A percentile compares a stretch with the other conserved stretches of the same genome.
Evolutionary conservation across 768 basidiomycete species (phyloP).

Genomic region (Boletus tylopilopsis): DNA sequence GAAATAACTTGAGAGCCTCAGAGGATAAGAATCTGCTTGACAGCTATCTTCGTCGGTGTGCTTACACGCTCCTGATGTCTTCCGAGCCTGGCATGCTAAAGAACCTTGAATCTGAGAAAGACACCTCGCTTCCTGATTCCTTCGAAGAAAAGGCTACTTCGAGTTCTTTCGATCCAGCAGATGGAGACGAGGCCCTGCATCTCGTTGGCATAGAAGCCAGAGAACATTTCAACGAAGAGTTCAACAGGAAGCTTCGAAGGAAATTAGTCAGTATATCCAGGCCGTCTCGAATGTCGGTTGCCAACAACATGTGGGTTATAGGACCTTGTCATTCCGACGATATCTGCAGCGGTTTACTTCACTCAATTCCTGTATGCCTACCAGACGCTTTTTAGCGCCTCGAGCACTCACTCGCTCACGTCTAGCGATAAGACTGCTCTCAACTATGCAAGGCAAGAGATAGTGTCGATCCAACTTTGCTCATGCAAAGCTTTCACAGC

Average conservation of each 20-base stretch:
- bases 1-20: slow-evolving; percentile 1
- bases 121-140: slow-evolving; percentile 5
- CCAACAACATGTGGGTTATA: slow-evolving; percentile 11
- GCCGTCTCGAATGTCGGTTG: neutral
- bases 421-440: slow-evolving; percentile 64
- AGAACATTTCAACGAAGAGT: slow-evolving; percentile 56
- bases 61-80: slow-evolving; percentile 17
- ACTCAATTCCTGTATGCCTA: slow-evolving; percentile 55
- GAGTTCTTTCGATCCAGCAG: slow-evolving; percentile 32
- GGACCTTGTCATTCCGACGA: slow-evolving; percentile 51
- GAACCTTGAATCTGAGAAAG: slow-evolving; percentile 14
- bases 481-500: slow-evolving; percentile 27
- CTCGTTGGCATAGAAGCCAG: slow-evolving; percentile 54
- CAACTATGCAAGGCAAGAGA: slow-evolving; percentile 60
- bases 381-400: neutral
- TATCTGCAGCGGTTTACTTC: slow-evolving; percentile 65
- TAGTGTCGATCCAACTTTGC: too few relatives aligned
- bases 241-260: slow-evolving; percentile 50
- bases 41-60: neutral
- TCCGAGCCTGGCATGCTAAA: slow-evolving; percentile 9
- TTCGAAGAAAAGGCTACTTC: slow-evolving; percentile 34
- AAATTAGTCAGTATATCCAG: slow-evolving; percentile 46
- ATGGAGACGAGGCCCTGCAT: slow-evolving; percentile 59
- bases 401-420: slow-evolving; percentile 1
- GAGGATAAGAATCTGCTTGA: slow-evolving; percentile 9